These are phyloP conservation scores for Phytopythium oedochilum DNA, from an alignment of 352 stramenopile genomes.

Conservation along the genomic window DNA sequence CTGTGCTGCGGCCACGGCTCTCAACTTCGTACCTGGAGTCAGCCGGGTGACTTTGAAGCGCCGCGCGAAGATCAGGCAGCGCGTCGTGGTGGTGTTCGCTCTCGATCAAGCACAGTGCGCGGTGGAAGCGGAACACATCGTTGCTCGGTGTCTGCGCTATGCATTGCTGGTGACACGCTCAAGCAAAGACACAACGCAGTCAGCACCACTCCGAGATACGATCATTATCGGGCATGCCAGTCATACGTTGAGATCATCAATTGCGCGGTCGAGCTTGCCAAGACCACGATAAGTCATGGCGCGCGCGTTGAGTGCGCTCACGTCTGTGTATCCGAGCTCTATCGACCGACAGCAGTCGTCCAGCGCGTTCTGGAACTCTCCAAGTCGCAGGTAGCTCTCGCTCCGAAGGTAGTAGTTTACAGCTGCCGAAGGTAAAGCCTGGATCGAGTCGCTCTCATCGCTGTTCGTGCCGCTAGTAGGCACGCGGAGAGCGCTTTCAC, in stretches of 20 bases:
- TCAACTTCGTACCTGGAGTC: slow-evolving; percentile 21
- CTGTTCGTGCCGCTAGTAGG: background rate
- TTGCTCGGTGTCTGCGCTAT: slow-evolving; percentile 32
- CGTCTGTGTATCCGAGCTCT: slow-evolving; percentile 25
- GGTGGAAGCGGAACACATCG: slow-evolving; percentile 66
- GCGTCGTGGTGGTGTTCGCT: slow-evolving; percentile 38
- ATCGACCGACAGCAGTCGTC: slow-evolving; percentile 40
- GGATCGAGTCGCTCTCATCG: slow-evolving; percentile 2
- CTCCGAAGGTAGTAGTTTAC: slow-evolving; percentile 29
- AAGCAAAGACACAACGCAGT: background rate
- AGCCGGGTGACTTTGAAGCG: slow-evolving; percentile 18
- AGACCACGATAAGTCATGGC: slow-evolving; percentile 56
- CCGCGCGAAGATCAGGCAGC: slow-evolving; percentile 46
- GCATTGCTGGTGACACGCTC: slow-evolving; percentile 20
- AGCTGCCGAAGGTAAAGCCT: background rate
- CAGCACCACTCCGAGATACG: background rate
- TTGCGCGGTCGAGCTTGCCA: slow-evolving; percentile 44
- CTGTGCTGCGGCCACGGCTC: no score
- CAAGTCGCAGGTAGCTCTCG: slow-evolving; percentile 42
- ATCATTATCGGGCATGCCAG: background rate
- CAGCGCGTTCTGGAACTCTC: slow-evolving; percentile 33
- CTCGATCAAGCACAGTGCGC: slow-evolving; percentile 58
- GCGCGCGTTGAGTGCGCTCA: slow-evolving; percentile 43
- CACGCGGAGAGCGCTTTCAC: background rate
- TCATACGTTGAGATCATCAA: slow-evolving; percentile 54